These are phyloP conservation scores for Agastache rugosa DNA, from an alignment of 257 asterid species.

Conservation along the genomic window DNA sequence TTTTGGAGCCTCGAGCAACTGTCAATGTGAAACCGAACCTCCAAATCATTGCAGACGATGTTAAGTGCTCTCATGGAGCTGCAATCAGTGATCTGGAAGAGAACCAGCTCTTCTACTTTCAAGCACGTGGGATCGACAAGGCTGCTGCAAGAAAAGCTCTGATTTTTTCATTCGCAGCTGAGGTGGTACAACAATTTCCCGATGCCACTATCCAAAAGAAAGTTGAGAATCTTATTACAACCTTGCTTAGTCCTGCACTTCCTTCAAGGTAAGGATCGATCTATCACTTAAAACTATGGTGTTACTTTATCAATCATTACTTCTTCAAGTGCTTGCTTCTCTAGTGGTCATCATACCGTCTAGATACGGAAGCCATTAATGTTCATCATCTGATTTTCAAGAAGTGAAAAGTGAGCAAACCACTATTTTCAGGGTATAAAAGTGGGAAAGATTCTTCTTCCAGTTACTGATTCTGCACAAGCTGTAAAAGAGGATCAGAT, in stretches of 20 bases:
- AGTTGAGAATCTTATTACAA: constrained; percentile 60
- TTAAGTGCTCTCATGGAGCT: constrained; percentile 96
- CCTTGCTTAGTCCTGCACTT: constrained; percentile 55
- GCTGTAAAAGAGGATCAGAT: background rate
- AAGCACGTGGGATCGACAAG: constrained; percentile 78
- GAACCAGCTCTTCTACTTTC: constrained; percentile 83
- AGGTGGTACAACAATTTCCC: constrained; percentile 74
- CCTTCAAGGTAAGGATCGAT: constrained; percentile 41
- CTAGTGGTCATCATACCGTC: background rate
- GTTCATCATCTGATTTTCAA: background rate
- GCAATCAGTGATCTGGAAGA: constrained; percentile 90
- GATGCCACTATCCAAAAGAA: constrained; percentile 52
- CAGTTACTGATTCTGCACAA: background rate
- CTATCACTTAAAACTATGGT: background rate
- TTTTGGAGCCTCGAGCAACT: constrained; percentile 83
- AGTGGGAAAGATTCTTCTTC: constrained; percentile 22
- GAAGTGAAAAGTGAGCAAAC: background rate
- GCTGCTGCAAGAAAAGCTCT: constrained; percentile 83
- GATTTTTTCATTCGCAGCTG: constrained; percentile 83
- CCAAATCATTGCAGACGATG: constrained; percentile 92
- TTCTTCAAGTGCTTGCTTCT: background rate
- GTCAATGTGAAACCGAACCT: constrained; percentile 92
- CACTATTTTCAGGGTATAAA: constrained; percentile 30
- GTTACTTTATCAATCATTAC: background rate
- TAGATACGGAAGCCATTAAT: background rate